Conservation (phyloP, 2,329 filamentous ascomycete genomes). For the Pyrenochaeta sp. region DNA sequence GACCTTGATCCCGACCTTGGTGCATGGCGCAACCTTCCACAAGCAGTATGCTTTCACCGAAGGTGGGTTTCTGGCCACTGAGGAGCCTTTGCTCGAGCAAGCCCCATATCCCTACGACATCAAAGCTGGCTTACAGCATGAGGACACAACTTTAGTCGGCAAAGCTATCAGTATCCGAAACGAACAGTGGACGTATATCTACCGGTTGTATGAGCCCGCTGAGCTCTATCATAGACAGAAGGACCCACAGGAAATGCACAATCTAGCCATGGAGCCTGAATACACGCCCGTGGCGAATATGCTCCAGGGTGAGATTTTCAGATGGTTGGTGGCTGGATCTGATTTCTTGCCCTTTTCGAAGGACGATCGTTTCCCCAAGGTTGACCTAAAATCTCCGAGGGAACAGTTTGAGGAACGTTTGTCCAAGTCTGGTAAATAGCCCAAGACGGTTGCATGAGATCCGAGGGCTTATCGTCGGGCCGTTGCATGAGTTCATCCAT, state of each 20-base stretch:
- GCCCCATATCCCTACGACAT: constrained; percentile 58
- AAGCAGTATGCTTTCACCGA: constrained; percentile 57
- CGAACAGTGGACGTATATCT: constrained; percentile 55
- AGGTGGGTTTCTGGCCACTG: constrained; percentile 55
- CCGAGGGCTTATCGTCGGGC: neutral
- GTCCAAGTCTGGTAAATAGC: neutral
- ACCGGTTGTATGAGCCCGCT: constrained; percentile 56
- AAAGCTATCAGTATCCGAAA: constrained; percentile 53
- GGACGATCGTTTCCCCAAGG: constrained; percentile 8
- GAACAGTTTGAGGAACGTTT: constrained; percentile 8
- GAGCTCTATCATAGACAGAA: constrained; percentile 55
- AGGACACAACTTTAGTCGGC: constrained; percentile 55
- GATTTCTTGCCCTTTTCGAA: constrained; percentile 8
- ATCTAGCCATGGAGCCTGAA: constrained; percentile 42
- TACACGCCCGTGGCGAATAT: neutral
- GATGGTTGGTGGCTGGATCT: constrained; percentile 6
- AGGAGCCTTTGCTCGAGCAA: constrained; percentile 58
- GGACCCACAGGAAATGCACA: constrained; percentile 53
- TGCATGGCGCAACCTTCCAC: constrained; percentile 27
- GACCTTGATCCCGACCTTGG: constrained; percentile 45
- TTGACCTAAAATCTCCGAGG: constrained; percentile 3
- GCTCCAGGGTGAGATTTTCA: constrained; percentile 2
- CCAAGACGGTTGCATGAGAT: neutral
- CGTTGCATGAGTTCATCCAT: neutral
- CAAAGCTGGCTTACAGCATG: constrained; percentile 57